Evolutionary conservation across 164 flowering plant genomes (phyloP).

Genomic region (Nelumbo lutea): DNA sequence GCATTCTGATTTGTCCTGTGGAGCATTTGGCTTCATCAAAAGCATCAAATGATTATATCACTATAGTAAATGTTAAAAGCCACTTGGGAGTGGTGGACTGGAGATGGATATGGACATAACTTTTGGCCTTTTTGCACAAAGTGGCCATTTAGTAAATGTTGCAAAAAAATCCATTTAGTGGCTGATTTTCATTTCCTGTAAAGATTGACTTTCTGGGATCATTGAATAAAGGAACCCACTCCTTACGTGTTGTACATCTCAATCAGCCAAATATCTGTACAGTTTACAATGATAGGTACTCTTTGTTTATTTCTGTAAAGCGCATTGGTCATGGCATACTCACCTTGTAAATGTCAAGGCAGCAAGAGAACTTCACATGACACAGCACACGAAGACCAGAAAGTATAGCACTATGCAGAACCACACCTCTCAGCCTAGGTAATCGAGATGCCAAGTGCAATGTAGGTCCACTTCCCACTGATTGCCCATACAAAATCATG

Average conservation of each 20-base stretch:
- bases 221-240: neutral
- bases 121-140: no score
- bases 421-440: constrained; percentile 92
- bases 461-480: constrained; percentile 99
- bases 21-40: neutral
- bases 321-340: constrained; percentile 7
- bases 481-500: constrained; percentile 89
- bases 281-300: neutral
- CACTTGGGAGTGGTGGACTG: no score
- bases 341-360: constrained; percentile 89
- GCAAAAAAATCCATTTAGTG: neutral
- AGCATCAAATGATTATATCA: neutral
- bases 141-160: no score
- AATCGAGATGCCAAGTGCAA: constrained; percentile 86
- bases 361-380: constrained; percentile 61
- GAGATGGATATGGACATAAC: no score
- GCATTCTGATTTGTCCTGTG: no score
- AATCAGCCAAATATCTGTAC: neutral
- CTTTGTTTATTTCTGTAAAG: neutral
- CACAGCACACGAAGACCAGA: constrained; percentile 97
- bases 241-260: neutral
- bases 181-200: neutral
- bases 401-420: constrained; percentile 93
- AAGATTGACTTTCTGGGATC: neutral
- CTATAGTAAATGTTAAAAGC: neutral